Percentiles rank a stretch among this genome's conserved stretches.
Conservation (phyloP, 768 basidiomycete genomes). For the Boletellus emodensis region DNA sequence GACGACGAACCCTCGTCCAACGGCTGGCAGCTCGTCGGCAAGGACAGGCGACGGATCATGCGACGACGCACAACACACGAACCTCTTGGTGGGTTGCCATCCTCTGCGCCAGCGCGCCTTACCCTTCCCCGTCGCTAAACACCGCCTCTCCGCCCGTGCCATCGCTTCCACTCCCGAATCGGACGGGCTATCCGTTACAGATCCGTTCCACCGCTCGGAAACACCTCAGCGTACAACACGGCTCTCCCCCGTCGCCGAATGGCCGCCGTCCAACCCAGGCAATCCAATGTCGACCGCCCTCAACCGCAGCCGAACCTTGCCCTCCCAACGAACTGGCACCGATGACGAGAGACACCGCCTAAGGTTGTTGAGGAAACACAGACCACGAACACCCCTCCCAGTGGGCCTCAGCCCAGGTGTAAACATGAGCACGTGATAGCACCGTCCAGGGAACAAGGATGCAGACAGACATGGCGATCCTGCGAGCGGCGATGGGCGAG, state of each 20-base stretch:
- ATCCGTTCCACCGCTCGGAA: constrained; percentile 16
- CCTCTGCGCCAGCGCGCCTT: constrained; percentile 31
- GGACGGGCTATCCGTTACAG: constrained; percentile 14
- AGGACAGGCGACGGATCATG: constrained; percentile 40
- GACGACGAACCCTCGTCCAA: constrained; percentile 46
- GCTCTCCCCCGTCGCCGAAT: constrained; percentile 49
- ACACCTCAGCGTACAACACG: constrained; percentile 30
- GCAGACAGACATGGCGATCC: background rate
- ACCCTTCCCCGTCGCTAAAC: constrained; percentile 28
- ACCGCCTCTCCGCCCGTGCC: background rate
- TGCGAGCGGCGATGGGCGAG: constrained; percentile 2
- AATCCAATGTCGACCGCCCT: constrained; percentile 32
- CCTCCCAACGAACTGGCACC: constrained; percentile 28
- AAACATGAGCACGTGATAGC: constrained; percentile 21
- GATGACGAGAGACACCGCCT: constrained; percentile 38
- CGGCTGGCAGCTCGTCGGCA: constrained; percentile 52
- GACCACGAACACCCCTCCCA: constrained; percentile 36
- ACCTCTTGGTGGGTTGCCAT: constrained; percentile 31
- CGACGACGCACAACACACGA: constrained; percentile 59
- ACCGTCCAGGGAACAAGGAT: background rate
- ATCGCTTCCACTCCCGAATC: constrained; percentile 8
- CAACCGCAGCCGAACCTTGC: constrained; percentile 63
- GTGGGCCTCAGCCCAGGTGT: constrained; percentile 17
- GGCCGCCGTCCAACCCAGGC: constrained; percentile 31
- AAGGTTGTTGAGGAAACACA: constrained; percentile 50